Base-by-base conservation (phyloP, 2,329 filamentous ascomycete genomes). In the Stachybotrys elegans region DNA sequence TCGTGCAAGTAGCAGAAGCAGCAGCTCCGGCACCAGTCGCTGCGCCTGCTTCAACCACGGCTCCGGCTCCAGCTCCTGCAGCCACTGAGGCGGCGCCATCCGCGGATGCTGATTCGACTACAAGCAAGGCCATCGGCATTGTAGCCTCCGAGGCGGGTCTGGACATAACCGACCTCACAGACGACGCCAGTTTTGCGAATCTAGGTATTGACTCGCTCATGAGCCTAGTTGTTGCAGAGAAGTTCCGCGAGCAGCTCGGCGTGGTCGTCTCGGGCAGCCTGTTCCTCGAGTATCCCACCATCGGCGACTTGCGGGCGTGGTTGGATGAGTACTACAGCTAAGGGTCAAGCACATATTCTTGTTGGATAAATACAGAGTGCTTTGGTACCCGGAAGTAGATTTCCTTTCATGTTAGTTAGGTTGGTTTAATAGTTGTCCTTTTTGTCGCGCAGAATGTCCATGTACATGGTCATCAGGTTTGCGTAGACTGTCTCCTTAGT, bases 121-220 rank as follows among this genome's bases (percentile, higher is more conserved):
- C 31, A 6, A 36, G n/a, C n/a, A 60, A 70, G 43, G 70, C 76
- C 21, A 63, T 80, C 54, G 68, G 74, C 25, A 75, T 82, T 29
- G 61, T 81, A 31, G 74, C 76, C 19, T 69, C 71, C 46, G 78
- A 82, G 57, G 68, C 76, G 13, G 78, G 75, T 50, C 68, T 79
- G 29, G 66, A 66, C 22, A 62, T 73, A 25, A 71, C 76, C 44
- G 75, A 79, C 56, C 64, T 81, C 4, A 70, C 66, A 4, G 75
- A 81, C 53, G 76, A 77, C 51, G 73, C 76, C 29, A 69, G 67
- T 40, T 80, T 81, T 54, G 59, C 67, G 7, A 74, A 81, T 51
- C 63, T 81, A 8, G 78, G 78, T 32, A 71, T 81, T 16, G 78
- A 83, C 57, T 81, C 77, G 3, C 66, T 83, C 23, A 78, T 82